A percentile compares a stretch with the other conserved stretches of the same genome.
Conservation (phyloP, 257 asterid genomes). For the Petunia secreta region DNA sequence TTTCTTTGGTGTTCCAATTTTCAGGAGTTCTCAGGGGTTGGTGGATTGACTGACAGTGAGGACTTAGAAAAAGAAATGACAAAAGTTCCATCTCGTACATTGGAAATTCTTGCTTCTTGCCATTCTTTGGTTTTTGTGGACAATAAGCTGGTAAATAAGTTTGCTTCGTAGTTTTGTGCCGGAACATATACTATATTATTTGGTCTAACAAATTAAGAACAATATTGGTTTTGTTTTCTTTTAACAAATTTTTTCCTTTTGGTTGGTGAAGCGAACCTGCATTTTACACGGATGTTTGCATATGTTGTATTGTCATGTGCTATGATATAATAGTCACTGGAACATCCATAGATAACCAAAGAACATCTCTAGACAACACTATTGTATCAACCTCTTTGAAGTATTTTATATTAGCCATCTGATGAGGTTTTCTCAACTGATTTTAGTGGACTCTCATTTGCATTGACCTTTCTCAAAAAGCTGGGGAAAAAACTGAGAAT, state of each 20-base stretch:
- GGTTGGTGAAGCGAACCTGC: constrained; percentile 20
- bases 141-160: constrained; percentile 79
- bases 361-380: not conserved
- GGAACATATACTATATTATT: not conserved
- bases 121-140: constrained; percentile 99
- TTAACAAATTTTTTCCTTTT: not conserved
- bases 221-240: not conserved
- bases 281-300: not conserved
- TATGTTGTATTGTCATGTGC: constrained; percentile 11
- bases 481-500: not conserved
- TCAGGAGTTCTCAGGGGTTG: constrained; percentile 97
- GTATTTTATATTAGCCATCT: not conserved
- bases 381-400: not conserved
- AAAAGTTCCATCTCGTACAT: constrained; percentile 69
- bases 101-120: constrained; percentile 95
- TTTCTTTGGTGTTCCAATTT: constrained; percentile 29
- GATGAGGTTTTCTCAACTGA: not conserved
- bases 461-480: not conserved
- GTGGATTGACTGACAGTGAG: constrained; percentile 82
- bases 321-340: constrained; percentile 14
- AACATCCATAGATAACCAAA: constrained; percentile 6
- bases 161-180: not conserved
- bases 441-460: not conserved
- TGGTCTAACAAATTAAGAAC: constrained; percentile 1
- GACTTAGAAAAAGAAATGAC: constrained; percentile 68